Conservation (phyloP, 805 yeast genomes). For the Nakazawaea populi region DNA sequence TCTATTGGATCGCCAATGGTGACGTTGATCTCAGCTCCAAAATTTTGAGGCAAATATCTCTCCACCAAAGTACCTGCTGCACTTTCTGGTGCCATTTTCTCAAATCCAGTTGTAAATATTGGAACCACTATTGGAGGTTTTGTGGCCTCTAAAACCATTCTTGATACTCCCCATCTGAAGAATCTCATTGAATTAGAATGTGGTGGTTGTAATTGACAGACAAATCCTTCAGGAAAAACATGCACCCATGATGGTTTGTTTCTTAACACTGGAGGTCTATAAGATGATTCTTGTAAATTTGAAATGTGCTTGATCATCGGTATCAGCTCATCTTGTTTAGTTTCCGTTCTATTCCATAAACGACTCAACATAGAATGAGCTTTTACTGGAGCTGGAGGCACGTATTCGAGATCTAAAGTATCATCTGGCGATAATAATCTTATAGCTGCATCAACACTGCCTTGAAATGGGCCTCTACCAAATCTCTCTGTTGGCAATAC, state of each 20-base stretch:
- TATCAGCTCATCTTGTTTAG: neutral
- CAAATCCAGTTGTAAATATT: conserved; percentile 80
- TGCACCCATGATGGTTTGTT: conserved; percentile 84
- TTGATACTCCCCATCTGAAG: conserved; percentile 92
- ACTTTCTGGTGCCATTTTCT: conserved; percentile 78
- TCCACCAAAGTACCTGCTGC: conserved; percentile 49
- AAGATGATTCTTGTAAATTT: conserved; percentile 24
- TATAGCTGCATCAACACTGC: conserved; percentile 81
- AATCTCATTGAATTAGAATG: conserved; percentile 83
- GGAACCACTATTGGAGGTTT: conserved; percentile 85
- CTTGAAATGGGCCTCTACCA: conserved; percentile 92
- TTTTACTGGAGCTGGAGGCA: conserved; percentile 15
- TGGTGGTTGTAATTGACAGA: conserved; percentile 77
- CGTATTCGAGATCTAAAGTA: conserved; percentile 41
- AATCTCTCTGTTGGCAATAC: conserved; percentile 82
- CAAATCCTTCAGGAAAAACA: conserved; percentile 92
- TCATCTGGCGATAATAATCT: conserved; percentile 76
- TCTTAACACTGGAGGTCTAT: conserved; percentile 53
- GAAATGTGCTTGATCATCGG: conserved; percentile 11
- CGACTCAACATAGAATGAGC: neutral
- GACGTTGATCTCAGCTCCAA: conserved; percentile 64
- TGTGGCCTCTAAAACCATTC: conserved; percentile 77
- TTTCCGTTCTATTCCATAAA: neutral
- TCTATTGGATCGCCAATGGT: conserved; percentile 68
- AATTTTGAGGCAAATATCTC: conserved; percentile 53